A percentile compares a stretch with the other conserved stretches of the same genome.
Conservation (phyloP, 1,284 basidiomycete genomes). For the Pseudozyma tsukubaensis region DNA sequence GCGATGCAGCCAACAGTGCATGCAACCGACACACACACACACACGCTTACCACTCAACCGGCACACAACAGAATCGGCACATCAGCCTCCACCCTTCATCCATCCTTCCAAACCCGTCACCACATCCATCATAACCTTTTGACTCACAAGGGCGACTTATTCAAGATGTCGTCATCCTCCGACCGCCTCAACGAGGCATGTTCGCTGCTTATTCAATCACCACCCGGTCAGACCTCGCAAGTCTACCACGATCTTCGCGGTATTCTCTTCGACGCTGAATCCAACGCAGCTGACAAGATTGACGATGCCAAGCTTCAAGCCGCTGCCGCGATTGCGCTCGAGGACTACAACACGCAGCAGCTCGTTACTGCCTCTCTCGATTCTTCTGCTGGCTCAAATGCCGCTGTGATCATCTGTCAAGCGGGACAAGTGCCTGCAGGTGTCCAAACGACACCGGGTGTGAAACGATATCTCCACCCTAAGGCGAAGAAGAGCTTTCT, state of each 20-base stretch:
- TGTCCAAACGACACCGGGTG: background rate
- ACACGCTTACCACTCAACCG: conserved; percentile 4
- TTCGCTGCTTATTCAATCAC: conserved; percentile 49
- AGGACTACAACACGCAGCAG: conserved; percentile 56
- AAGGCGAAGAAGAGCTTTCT: conserved; percentile 33
- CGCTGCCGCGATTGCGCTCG: conserved; percentile 37
- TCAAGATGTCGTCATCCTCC: conserved; percentile 17
- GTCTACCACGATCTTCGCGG: conserved; percentile 57
- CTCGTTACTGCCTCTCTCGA: conserved; percentile 39
- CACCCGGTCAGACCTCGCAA: conserved; percentile 55
- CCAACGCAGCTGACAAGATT: conserved; percentile 28
- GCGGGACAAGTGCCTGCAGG: conserved; percentile 22
- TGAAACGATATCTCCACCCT: conserved; percentile 44
- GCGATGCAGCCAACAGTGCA: background rate
- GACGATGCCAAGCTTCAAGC: conserved; percentile 37
- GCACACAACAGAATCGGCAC: background rate
- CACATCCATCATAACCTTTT: background rate
- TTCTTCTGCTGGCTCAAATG: conserved; percentile 4
- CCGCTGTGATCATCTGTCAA: conserved; percentile 42
- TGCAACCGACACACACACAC: background rate
- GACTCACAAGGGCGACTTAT: background rate
- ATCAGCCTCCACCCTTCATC: conserved; percentile 1
- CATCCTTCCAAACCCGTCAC: background rate
- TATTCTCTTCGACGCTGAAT: conserved; percentile 48
- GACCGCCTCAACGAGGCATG: conserved; percentile 30